Conservation (phyloP, 352 stramenopile species). For the Globisporangium alternatum region DNA sequence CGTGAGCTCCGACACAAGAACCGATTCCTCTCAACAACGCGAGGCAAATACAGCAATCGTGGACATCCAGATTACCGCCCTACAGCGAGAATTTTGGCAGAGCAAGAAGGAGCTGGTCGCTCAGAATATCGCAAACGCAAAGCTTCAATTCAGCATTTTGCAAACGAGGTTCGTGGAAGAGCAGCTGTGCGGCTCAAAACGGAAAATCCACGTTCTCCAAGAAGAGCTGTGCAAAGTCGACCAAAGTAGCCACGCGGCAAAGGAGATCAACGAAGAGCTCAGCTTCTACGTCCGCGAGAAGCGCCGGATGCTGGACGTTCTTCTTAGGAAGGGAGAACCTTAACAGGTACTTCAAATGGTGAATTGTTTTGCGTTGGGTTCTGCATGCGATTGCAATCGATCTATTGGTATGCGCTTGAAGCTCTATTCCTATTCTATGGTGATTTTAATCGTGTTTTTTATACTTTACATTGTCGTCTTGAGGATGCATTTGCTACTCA, state of each 20-base stretch:
- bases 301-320: slow-evolving; percentile 8
- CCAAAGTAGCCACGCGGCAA: background rate
- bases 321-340: slow-evolving; percentile 3
- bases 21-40: background rate
- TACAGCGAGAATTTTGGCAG: slow-evolving; percentile 21
- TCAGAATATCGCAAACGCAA: slow-evolving; percentile 21
- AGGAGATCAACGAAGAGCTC: slow-evolving; percentile 15
- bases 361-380: background rate
- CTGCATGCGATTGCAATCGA: background rate
- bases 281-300: slow-evolving; percentile 19
- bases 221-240: slow-evolving; percentile 15
- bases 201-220: slow-evolving; percentile 22
- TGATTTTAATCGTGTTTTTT: background rate
- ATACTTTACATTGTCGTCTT: slow-evolving; percentile 3
- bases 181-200: slow-evolving; percentile 22
- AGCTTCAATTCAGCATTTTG: slow-evolving; percentile 22
- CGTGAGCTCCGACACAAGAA: background rate
- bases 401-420: background rate
- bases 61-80: background rate
- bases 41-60: background rate
- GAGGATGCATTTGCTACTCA: background rate
- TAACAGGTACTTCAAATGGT: background rate
- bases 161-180: slow-evolving; percentile 21
- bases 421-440: background rate
- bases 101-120: slow-evolving; percentile 18